phyloP scores from a whole-genome alignment of 257 asterid genomes.

The Plectranthus barbatus region DNA sequence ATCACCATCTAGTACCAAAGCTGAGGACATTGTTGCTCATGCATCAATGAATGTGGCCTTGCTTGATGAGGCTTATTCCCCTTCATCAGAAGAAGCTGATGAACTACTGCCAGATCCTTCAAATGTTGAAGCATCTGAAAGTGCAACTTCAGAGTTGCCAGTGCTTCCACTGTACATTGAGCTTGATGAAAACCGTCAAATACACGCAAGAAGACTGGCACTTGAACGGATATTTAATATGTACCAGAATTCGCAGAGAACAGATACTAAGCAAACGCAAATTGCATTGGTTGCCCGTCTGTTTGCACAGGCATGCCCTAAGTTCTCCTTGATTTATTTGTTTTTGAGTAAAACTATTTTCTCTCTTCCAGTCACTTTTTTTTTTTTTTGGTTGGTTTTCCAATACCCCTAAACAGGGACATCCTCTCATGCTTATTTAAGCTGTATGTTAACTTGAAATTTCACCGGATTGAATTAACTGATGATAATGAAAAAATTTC shows the following conservation, averaged over 20 bases:
- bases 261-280: constrained; percentile 64
- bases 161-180: constrained; percentile 52
- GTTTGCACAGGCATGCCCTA: constrained; percentile 74
- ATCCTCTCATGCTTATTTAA: constrained; percentile 9
- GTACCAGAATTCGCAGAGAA: constrained; percentile 44
- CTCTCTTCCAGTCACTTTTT: not conserved
- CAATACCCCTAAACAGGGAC: constrained; percentile 13
- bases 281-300: constrained; percentile 77
- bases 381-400: constrained; percentile 11
- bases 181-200: constrained; percentile 54
- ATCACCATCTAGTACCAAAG: constrained; percentile 33
- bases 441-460: constrained; percentile 8
- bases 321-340: constrained; percentile 16
- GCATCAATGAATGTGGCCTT: constrained; percentile 27
- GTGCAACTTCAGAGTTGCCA: constrained; percentile 44
- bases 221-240: constrained; percentile 65
- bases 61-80: constrained; percentile 66
- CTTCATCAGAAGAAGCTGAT: constrained; percentile 68
- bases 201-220: constrained; percentile 42
- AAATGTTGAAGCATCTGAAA: constrained; percentile 41
- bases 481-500: not conserved
- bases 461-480: constrained; percentile 1
- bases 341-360: constrained; percentile 6
- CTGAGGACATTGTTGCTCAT: constrained; percentile 34
- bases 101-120: constrained; percentile 44